phyloP scores from a whole-genome alignment of 257 asterid species.

The Ballota nigra region DNA sequence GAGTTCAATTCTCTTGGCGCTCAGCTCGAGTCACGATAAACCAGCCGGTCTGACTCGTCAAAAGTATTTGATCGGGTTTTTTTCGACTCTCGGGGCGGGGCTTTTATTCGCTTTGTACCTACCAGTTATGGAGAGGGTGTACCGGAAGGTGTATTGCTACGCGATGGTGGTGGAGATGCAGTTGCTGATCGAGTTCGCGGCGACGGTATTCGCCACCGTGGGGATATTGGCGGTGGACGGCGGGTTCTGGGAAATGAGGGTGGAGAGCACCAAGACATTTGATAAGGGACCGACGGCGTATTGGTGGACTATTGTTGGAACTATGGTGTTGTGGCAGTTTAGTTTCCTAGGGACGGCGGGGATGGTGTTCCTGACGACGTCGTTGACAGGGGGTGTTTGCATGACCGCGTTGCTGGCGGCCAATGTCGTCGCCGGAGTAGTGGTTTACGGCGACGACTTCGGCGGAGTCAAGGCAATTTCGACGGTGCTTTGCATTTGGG shows the following conservation, averaged over 20 bases:
- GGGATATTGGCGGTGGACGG: constrained; percentile 48
- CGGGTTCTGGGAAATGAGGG: constrained; percentile 41
- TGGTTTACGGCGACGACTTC: constrained; percentile 55
- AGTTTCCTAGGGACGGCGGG: constrained; percentile 81
- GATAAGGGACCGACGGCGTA: constrained; percentile 52
- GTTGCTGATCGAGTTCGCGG: constrained; percentile 57
- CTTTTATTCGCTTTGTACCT: constrained; percentile 58
- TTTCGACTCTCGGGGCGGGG: constrained; percentile 62
- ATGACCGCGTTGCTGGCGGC: constrained; percentile 62
- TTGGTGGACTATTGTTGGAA: constrained; percentile 42
- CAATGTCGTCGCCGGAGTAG: constrained; percentile 61
- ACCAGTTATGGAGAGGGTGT: constrained; percentile 71
- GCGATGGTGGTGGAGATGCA: constrained; percentile 88
- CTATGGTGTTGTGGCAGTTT: constrained; percentile 55
- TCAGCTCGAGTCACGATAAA: constrained; percentile 45
- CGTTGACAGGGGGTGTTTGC: constrained; percentile 69
- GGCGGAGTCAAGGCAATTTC: constrained; percentile 55
- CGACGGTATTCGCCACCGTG: constrained; percentile 48
- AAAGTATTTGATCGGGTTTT: constrained; percentile 46
- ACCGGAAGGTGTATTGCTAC: constrained; percentile 49
- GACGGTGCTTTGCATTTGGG: constrained; percentile 62
- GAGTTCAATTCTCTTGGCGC: constrained; percentile 52
- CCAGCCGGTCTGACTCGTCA: constrained; percentile 35
- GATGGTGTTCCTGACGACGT: constrained; percentile 70
- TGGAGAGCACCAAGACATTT: constrained; percentile 40